Evolutionary conservation across 2,329 filamentous ascomycete species (phyloP), one percentile per base, ranked within the genome.

Genomic region (Fusarium sp.): DNA sequence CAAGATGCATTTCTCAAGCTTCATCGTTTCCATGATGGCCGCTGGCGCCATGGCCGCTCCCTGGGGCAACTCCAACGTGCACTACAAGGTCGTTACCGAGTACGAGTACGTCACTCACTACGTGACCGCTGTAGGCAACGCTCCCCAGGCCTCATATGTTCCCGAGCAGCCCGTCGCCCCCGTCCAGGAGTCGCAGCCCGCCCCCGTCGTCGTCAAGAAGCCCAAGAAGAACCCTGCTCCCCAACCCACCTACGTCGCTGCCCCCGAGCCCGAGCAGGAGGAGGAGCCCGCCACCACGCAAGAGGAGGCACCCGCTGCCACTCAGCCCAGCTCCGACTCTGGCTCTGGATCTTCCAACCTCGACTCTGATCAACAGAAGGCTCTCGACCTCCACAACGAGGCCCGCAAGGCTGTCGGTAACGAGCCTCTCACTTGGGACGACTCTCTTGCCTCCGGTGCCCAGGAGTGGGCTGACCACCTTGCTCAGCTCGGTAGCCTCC

Each of bases 301-400:
- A 14, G 31, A 35, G n/a, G 31, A 58, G 41, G 56, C 62, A 52
- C 48, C 54, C 16, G 58, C 46, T 52, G 41, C 37, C 19, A 31
- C 48, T 19, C 25, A 62, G 46, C 38, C 63, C 21, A 39, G 52
- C 23, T 57, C 59, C 23, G n/a, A 64, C 39, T 55, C 66, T 33
- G 56, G 48, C 18, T 51, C 67, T 18, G 48, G 66, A 38, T 64
- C 70, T 15, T 60, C 58, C 37, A 39, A 49, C 46, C 72, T 77
- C n/a, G 45, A 63, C n/a, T 19, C 65, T 19, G 75, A 77, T 31
- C 59, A 77, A 70, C 58, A 75, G 55, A 63, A 59, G 37, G 75
- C 75, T 19, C 66, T 77, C 48, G 75, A 74, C 42, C 75, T 75
- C 39, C 75, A 77, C 56, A 77, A 77, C 60, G 67, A 72, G 46